A percentile compares a stretch with the other conserved stretches of the same genome.
phyloP scores from a whole-genome alignment of 768 basidiomycete species.

The Tulasnella sp. region DNA sequence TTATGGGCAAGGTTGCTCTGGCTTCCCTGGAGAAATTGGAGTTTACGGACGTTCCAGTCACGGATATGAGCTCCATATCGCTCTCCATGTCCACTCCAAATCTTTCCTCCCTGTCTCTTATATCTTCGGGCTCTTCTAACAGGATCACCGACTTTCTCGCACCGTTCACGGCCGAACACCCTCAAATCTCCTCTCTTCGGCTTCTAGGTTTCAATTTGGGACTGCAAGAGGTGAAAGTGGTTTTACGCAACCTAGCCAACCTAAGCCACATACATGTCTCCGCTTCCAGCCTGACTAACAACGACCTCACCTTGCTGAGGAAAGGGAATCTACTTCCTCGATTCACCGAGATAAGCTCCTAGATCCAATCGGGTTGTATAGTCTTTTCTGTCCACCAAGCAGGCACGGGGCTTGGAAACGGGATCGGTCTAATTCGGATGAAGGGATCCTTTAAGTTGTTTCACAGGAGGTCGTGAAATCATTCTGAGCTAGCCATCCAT shows the following conservation, averaged over 20 bases:
- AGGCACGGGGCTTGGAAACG: background rate
- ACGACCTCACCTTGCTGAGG: background rate
- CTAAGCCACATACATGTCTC: background rate
- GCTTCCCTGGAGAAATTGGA: background rate
- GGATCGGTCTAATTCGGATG: background rate
- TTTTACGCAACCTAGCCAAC: background rate
- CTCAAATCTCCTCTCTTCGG: background rate
- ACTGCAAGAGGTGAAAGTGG: background rate
- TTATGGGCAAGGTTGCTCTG: background rate
- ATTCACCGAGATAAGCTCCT: background rate
- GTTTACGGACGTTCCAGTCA: background rate
- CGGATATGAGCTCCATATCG: background rate
- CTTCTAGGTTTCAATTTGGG: background rate
- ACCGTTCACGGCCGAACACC: background rate
- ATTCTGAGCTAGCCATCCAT: too few relatives aligned
- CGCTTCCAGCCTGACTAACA: background rate
- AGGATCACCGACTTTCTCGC: background rate
- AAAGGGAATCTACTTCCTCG: background rate
- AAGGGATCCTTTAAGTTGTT: too few relatives aligned
- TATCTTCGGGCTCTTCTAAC: background rate
- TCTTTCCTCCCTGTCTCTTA: background rate
- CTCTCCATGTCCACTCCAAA: background rate
- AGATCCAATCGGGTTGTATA: background rate
- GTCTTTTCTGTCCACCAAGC: background rate
- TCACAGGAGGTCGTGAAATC: too few relatives aligned